Base-by-base conservation (phyloP, 2,329 filamentous ascomycete species). In the Aspergillus bombycis region DNA sequence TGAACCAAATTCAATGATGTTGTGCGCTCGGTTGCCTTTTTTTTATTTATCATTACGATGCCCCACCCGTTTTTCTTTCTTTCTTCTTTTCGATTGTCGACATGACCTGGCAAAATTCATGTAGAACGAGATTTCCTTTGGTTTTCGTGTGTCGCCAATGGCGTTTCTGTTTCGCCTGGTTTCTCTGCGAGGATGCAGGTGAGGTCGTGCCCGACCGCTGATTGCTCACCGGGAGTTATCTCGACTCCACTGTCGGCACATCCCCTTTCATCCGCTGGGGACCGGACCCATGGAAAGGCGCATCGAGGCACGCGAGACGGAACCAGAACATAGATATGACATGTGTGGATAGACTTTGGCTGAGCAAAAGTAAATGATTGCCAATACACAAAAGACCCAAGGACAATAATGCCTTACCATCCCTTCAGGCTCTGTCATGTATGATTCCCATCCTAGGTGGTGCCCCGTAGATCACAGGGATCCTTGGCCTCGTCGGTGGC, bases 1-100 rank as follows among this genome's bases (percentile, higher is more conserved):
- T 65, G 69, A 70, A 69, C 62, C 58, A 69, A 41, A 68, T 64
- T 57, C 63, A 68, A 67, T 65, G 60, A 64, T 66, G 61, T 62
- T 64, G 57, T 59, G 50, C 60, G 48, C 60, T 62, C 38, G 60
- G 60, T 57, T 50, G 45, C 58, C 53, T 63, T 46, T 60, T 38
- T 48, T 60, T 59, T 57, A 28, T 28, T 32, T 50, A 54, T 34
- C 38, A 41, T n/a, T 41, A 41, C 19, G 38, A 41, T 68, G 60
- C 55, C 58, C 57, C 43, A 48, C 45, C 57, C 28, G 26, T 28
- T 53, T 32, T 50, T 55, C 57, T 55, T 53, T 61, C 48, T 50
- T 60, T 34, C 23, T 52, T 34, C 23, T 52, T 34, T 62, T 43
- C 32, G 21, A 53, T 60, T 63, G 56, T 60, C 45, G 57, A 55